Base-by-base conservation (phyloP, 179 eudicot genomes). In the Silene coronaria region DNA sequence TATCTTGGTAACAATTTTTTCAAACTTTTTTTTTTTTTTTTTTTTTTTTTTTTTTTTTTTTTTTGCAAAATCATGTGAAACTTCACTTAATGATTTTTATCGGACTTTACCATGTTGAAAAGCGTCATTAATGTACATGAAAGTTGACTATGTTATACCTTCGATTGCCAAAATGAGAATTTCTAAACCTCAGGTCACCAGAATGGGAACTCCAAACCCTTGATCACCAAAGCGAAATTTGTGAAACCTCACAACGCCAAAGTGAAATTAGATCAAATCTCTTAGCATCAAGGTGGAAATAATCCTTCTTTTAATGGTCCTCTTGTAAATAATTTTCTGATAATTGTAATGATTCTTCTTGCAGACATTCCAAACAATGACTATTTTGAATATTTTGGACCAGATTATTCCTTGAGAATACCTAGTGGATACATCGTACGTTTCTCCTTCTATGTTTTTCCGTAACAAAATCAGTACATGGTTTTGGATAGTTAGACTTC, bases 301-400 rank as follows among this genome's bases (percentile, higher is more conserved):
- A 51, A 3, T 14, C 7, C 11, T 24, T 59, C 42, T 30, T 66
- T 32, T 32, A 23, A 12, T 16, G 64, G 10, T 46, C 23, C 66
- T 73, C 28, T 2, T 70, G 21, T 17, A 24, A 24, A 32, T 70
- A 48, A 3, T 36, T 21, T 42, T 42, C 59, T 55, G 63, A n/a
- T 8, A 55, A 21, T 46, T 46, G 26, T 14, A 19, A 30, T 70
- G n/a, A 45, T 71, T 57, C 19, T 60, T 64, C 73, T 17, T 80
- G 89, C 97, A 95, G 99, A 90, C 76, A 95, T 95, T 78, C 97
- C 99, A 68, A 91, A 95, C 19, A 95, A 95, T 77, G 97, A 95
- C 14, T 95, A 95, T 74, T 88, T 83, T 76, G 87, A 92, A 85
- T 95, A 92, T 78, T 95, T 95, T 80, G 97, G 82, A 22, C 99